Evolutionary conservation across 2,329 filamentous ascomycete species (phyloP), one percentile per base, ranked within the genome.

Genomic region (Exophiala sideris): DNA sequence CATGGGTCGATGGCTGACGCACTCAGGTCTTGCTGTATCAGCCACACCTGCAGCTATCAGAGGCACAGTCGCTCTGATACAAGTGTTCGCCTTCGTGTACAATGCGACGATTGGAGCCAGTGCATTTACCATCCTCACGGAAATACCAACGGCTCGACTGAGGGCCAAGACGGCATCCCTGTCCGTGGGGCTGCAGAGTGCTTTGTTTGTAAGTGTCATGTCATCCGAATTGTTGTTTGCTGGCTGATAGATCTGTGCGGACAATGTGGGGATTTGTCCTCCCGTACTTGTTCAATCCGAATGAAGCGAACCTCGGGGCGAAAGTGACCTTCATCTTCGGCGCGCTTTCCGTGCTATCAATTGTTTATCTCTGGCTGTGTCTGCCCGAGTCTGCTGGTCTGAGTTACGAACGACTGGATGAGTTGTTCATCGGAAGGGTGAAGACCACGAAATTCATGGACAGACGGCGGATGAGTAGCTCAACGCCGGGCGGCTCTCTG

Each of bases 321-420:
- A 75, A 75, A 60, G 71, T 71, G 0, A 66, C 66, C 0, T 76
- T 76, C 45, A 63, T 76, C 3, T 76, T 73, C 52, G 69, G 67
- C 0, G 71, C 64, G 0, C 51, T 73, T 12, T 62, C 65, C 7
- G 54, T 70, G 2, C 39, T 70, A 7, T 68, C 59, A 20, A 56
- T 67, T 8, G 57, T 69, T n/a, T 72, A 66, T 56, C 38, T 63
- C 35, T 73, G 65, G 62, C 67, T 68, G 50, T 68, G 59, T 49
- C 65, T 72, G 69, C 76, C 76, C 8, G 50, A 57, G 32, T 48
- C 51, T 9, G 32, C 45, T 2, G 70, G 64, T 4, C 61, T 70
- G n/a, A 70, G 69, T 0, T 73, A 69, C 48, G 70, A 66, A 1
- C 73, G 75, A 57, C 55, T 75, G 9, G 73, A 75, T 52, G 61